phyloP scores from a whole-genome alignment of 768 basidiomycete genomes.

The Leccinum imitatum region DNA sequence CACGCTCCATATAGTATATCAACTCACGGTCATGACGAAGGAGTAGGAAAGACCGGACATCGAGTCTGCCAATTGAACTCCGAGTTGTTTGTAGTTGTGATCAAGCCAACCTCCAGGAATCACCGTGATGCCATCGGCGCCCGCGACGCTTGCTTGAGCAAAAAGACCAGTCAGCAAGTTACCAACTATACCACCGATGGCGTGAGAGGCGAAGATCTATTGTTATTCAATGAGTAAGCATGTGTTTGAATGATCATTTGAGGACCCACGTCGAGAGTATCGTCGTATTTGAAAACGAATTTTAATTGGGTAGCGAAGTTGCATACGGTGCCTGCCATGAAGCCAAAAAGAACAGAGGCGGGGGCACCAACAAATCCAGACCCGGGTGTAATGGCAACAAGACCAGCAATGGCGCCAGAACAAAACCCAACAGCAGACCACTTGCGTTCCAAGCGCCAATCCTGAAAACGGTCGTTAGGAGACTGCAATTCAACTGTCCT shows the following conservation, averaged over 20 bases:
- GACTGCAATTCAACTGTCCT: not conserved
- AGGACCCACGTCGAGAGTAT: conserved; percentile 69
- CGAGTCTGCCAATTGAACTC: conserved; percentile 80
- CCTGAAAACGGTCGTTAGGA: conserved; percentile 38
- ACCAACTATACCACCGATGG: conserved; percentile 74
- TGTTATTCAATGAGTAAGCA: not conserved
- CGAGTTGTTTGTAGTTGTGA: conserved; percentile 79
- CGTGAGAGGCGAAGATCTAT: conserved; percentile 88
- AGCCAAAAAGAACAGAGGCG: conserved; percentile 83
- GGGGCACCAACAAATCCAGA: conserved; percentile 81
- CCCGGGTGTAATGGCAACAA: conserved; percentile 87
- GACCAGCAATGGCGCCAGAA: conserved; percentile 88
- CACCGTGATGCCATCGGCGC: conserved; percentile 66
- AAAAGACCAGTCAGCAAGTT: conserved; percentile 88
- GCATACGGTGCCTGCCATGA: conserved; percentile 79
- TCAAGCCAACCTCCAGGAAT: conserved; percentile 89
- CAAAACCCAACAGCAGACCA: conserved; percentile 96
- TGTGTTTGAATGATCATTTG: not conserved
- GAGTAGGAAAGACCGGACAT: conserved; percentile 64
- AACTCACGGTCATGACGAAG: conserved; percentile 71
- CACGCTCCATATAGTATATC: not conserved
- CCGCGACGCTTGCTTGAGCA: conserved; percentile 76
- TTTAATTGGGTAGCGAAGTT: conserved; percentile 98
- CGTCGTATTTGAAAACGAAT: conserved; percentile 73
- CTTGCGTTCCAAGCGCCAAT: conserved; percentile 90